Evolutionary conservation across 2,329 filamentous ascomycete species (phyloP), one percentile per base, ranked within the genome.

Genomic region (Fusarium buharicum): DNA sequence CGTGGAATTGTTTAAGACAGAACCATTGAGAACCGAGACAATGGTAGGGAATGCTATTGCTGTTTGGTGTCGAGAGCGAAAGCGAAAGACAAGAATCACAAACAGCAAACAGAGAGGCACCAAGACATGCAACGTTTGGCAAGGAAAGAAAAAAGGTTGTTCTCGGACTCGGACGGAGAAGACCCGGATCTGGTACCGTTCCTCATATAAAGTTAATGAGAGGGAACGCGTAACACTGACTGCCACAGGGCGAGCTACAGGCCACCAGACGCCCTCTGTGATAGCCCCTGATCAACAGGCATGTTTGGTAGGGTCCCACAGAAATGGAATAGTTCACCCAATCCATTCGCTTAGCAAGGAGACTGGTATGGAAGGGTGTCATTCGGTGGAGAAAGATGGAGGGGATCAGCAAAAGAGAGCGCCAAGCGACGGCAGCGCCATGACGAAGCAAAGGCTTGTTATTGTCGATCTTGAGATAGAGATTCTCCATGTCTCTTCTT

Each of bases 191-290:
- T n/a, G 30, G 30, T 33, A n/a, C 11, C 14, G 30, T 7, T 14
- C 14, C 30, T 33, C 30, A 33, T 14, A 33, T 33, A 33, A 13
- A 24, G 2, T 7, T 24, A 3, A n/a, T n/a, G n/a, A n/a, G 22
- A 60, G 48, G 9, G 55, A 60, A 59, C 56, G 49, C 56, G 56
- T 59, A 59, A 59, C 31, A 49, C 17, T 55, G 43, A 34, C 31
- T 54, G 50, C 45, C 47, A 24, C 22, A 53, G 22, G 13, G 27
- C 24, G 27, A 49, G 11, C 33, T 38, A 58, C 53, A 58, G 45
- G 52, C 52, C 39, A 44, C n/a, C 28, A 51, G 43, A 8, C 34
- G 51, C 37, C 39, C 55, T 59, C 36, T 38, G 28, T 5, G 20
- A 18, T 4, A n/a, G 45, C 36, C 54, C 56, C 56, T 59, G 56